phyloP scores from a whole-genome alignment of 371 early-diverging fungal species.

The Mortierella sp. region DNA sequence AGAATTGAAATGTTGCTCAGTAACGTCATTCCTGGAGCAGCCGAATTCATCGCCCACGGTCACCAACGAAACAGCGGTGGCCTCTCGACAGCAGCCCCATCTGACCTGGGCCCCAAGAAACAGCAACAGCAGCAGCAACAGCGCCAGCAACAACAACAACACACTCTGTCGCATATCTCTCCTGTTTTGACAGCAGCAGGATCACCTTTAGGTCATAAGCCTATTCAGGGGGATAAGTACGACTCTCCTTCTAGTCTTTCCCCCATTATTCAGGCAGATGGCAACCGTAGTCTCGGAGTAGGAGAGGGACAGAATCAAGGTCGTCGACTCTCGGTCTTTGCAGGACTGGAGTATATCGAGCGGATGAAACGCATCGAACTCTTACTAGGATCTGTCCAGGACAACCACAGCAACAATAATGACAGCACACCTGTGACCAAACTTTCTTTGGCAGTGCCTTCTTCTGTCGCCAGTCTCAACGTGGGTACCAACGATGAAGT shows the following conservation, averaged over 20 bases:
- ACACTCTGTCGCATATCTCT: background rate
- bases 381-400: slow-evolving; percentile 31
- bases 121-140: background rate
- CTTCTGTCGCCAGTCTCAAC: slow-evolving; percentile 15
- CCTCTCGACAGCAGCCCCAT: background rate
- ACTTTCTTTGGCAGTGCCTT: background rate
- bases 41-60: slow-evolving; percentile 42
- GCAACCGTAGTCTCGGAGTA: background rate
- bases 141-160: background rate
- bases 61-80: background rate
- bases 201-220: background rate
- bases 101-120: background rate
- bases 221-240: background rate
- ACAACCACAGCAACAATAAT: background rate
- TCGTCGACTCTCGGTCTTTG: background rate
- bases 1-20: slow-evolving; percentile 40
- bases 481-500: background rate
- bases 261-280: background rate
- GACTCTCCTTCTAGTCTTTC: background rate
- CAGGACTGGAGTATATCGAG: slow-evolving; percentile 30
- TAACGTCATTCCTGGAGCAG: slow-evolving; percentile 51
- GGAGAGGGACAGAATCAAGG: background rate
- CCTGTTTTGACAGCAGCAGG: background rate
- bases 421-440: background rate
- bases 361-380: slow-evolving; percentile 53